Percentiles rank a stretch among this genome's conserved stretches.
These are phyloP conservation scores for Medicago lupulina DNA, from an alignment of 306 rosid genomes.

Conservation along the genomic window DNA sequence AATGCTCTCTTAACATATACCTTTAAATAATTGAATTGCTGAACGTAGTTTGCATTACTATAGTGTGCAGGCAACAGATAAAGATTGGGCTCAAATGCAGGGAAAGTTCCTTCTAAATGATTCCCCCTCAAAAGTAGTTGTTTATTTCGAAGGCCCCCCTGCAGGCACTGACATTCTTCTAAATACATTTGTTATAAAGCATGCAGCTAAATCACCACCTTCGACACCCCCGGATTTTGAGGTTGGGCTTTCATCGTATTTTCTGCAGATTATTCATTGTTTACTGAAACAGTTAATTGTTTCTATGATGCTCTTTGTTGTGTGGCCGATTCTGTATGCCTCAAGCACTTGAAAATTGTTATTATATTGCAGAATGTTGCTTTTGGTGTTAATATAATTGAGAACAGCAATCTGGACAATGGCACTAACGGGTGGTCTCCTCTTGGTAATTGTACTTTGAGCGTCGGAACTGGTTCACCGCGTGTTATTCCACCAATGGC, in stretches of 20 bases:
- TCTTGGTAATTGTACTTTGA: conserved; percentile 83
- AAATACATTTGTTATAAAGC: conserved; percentile 76
- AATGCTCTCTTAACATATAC: conserved; percentile 19
- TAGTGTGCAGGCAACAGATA: conserved; percentile 94
- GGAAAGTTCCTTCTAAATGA: conserved; percentile 93
- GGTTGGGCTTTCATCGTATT: conserved; percentile 54
- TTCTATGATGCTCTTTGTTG: background rate
- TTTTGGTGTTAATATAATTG: conserved; percentile 80
- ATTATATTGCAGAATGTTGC: conserved; percentile 60
- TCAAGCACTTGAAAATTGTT: conserved; percentile 30
- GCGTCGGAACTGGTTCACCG: conserved; percentile 79
- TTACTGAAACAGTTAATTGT: background rate
- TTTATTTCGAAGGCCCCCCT: conserved; percentile 94
- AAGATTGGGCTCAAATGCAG: conserved; percentile 81
- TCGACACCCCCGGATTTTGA: conserved; percentile 68
- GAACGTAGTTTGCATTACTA: conserved; percentile 39
- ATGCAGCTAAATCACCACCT: conserved; percentile 77
- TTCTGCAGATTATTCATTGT: background rate
- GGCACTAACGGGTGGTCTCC: conserved; percentile 86
- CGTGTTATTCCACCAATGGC: conserved; percentile 93
- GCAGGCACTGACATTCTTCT: conserved; percentile 86
- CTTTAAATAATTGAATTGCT: conserved; percentile 42
- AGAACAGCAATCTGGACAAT: conserved; percentile 71
- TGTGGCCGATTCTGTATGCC: conserved; percentile 19
- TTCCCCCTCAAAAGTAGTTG: conserved; percentile 73